These are phyloP conservation scores for Clathrospora elynae DNA, from an alignment of 2,329 filamentous ascomycete genomes.

Conservation along the genomic window DNA sequence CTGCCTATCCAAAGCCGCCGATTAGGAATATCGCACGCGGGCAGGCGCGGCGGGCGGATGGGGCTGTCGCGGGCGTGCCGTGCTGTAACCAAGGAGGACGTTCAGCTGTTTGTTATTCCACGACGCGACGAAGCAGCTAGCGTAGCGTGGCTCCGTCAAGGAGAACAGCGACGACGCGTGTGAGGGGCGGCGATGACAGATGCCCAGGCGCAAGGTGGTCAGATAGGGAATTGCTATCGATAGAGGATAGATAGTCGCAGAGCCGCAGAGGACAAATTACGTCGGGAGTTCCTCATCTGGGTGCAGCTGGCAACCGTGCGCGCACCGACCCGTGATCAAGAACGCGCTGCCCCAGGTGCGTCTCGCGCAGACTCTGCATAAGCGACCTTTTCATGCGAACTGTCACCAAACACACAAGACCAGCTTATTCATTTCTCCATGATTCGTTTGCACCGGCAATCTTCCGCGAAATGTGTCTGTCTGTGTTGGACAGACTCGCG, in stretches of 20 bases:
- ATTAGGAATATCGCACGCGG: conserved; percentile 2
- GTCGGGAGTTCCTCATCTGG: conserved; percentile 8
- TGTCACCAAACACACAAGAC: no score
- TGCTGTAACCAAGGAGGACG: conserved; percentile 3
- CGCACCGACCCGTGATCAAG: not conserved
- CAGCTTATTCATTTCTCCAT: no score
- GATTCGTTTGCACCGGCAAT: no score
- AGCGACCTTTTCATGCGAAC: no score
- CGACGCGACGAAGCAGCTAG: conserved; percentile 21
- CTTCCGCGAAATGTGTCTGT: no score
- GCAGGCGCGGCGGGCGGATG: conserved; percentile 5
- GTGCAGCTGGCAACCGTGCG: conserved; percentile 14
- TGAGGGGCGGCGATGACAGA: conserved; percentile 8
- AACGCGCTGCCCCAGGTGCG: no score
- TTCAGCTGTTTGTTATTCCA: conserved; percentile 21
- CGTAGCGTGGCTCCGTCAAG: conserved; percentile 10
- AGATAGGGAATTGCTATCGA: conserved; percentile 19
- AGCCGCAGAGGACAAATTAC: conserved; percentile 25
- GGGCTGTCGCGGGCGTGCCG: conserved; percentile 12
- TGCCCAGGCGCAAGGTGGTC: conserved; percentile 8
- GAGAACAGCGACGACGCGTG: conserved; percentile 14
- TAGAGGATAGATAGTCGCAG: conserved; percentile 21
- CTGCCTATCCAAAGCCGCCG: conserved; percentile 7
- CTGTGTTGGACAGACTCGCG: no score
- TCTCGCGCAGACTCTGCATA: no score